These are phyloP conservation scores for Candida lessepsii DNA, from an alignment of 805 yeast genomes.

Conservation along the genomic window DNA sequence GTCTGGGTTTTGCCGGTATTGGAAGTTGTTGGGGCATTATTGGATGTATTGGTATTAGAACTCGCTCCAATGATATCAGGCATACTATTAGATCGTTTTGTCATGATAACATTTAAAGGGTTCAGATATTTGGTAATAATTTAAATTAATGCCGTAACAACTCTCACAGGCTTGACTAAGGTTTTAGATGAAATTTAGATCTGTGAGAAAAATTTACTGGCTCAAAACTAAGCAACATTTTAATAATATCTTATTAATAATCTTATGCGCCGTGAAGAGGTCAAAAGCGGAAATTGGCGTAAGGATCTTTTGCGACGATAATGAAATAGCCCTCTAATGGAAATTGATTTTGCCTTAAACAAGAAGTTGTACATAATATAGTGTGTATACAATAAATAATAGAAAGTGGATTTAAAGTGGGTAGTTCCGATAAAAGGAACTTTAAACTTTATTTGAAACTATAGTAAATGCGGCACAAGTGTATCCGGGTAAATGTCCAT, in stretches of 20 bases:
- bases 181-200: constrained; percentile 7
- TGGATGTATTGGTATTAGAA: too few species aligned
- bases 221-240: constrained; percentile 4
- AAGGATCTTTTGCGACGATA: not conserved
- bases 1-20: constrained; percentile 43
- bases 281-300: too few species aligned
- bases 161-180: too few species aligned
- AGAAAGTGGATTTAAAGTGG: not conserved
- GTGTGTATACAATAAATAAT: constrained; percentile 1
- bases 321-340: not conserved
- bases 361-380: too few species aligned
- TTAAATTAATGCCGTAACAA: too few species aligned
- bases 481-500: not conserved
- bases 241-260: too few species aligned
- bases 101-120: too few species aligned
- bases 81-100: constrained; percentile 15
- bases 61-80: constrained; percentile 12
- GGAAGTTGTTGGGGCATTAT: too few species aligned
- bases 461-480: not conserved
- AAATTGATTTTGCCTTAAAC: too few species aligned
- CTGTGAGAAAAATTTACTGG: constrained; percentile 7
- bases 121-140: too few species aligned
- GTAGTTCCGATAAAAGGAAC: constrained; percentile 2
- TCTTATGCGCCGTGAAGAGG: too few species aligned
- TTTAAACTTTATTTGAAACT: constrained; percentile 1